A percentile compares a stretch with the other conserved stretches of the same genome.
Conservation (phyloP, 345 rosid species). For the Carallia pectinifolia region DNA sequence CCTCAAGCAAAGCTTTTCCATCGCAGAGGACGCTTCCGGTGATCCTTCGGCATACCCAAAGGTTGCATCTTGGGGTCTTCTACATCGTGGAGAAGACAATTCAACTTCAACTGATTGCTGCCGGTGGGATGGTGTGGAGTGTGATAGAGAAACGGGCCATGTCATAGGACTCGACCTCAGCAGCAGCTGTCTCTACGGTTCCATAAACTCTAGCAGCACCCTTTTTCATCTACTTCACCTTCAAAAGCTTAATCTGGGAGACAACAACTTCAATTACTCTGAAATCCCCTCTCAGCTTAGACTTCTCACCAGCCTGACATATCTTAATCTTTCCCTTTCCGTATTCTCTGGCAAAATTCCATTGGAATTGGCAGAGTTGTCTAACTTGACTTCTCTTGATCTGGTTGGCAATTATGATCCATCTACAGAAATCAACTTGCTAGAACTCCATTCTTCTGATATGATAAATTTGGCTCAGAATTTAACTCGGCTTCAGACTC, state of each 20-base stretch:
- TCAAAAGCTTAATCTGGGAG: conserved; percentile 13
- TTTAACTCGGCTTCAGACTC: no score
- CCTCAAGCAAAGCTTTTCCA: conserved; percentile 10
- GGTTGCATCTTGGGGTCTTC: background rate
- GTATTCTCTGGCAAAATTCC: conserved; percentile 12
- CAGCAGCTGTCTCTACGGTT: conserved; percentile 17
- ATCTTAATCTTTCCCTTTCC: conserved; percentile 11
- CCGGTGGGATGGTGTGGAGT: conserved; percentile 24
- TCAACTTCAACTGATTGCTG: conserved; percentile 12
- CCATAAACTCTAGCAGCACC: conserved; percentile 15
- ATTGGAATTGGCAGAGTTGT: background rate
- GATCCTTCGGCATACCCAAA: conserved; percentile 8
- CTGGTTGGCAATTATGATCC: background rate
- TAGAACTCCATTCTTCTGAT: no score
- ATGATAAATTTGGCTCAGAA: no score
- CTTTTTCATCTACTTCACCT: conserved; percentile 22
- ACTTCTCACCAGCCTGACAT: conserved; percentile 3
- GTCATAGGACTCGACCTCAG: conserved; percentile 13
- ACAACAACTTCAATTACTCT: conserved; percentile 17
- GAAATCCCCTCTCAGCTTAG: conserved; percentile 12
- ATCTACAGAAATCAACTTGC: background rate
- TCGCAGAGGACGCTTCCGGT: background rate
- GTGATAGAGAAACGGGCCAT: background rate
- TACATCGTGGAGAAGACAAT: background rate
- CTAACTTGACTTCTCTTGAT: conserved; percentile 3